Conservation (phyloP, 495 filamentous ascomycete genomes). For the Podospora didyma region DNA sequence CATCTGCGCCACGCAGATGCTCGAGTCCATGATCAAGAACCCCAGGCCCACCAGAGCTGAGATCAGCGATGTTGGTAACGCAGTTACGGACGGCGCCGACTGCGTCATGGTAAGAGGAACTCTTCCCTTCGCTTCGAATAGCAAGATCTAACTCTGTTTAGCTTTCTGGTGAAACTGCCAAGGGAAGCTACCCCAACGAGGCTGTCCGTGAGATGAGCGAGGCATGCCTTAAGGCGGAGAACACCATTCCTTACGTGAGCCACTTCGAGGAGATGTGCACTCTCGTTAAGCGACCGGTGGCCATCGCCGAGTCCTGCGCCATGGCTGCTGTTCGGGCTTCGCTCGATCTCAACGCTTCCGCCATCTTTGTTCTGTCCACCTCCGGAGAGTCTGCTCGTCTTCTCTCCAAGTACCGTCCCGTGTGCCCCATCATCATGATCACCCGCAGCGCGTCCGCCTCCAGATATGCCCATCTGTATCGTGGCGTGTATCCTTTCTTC, state of each 20-base stretch:
- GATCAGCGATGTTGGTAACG: constrained; percentile 97
- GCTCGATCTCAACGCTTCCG: constrained; percentile 92
- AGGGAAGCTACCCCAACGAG: constrained; percentile 90
- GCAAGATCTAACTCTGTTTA: neutral
- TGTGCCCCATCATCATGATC: constrained; percentile 98
- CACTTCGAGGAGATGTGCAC: constrained; percentile 92
- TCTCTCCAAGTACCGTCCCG: constrained; percentile 95
- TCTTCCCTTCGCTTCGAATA: too few relatives aligned
- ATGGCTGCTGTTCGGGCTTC: constrained; percentile 94
- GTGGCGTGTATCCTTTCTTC: constrained; percentile 94
- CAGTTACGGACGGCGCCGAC: constrained; percentile 94
- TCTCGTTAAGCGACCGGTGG: constrained; percentile 73
- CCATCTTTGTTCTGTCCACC: constrained; percentile 91
- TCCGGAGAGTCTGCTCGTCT: constrained; percentile 87
- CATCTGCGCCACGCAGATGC: constrained; percentile 74
- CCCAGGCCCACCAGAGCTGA: constrained; percentile 95
- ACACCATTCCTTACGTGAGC: constrained; percentile 92
- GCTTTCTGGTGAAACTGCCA: constrained; percentile 95
- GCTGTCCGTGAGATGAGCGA: constrained; percentile 97
- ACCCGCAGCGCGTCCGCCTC: constrained; percentile 80
- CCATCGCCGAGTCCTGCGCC: constrained; percentile 84
- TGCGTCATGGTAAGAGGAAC: constrained; percentile 74
- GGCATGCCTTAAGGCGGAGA: constrained; percentile 92
- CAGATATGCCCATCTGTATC: constrained; percentile 91
- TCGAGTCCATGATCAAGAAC: constrained; percentile 99